These are phyloP conservation scores for Tylopilus rubrobrunneus DNA, from an alignment of 768 basidiomycete genomes.

Conservation along the genomic window DNA sequence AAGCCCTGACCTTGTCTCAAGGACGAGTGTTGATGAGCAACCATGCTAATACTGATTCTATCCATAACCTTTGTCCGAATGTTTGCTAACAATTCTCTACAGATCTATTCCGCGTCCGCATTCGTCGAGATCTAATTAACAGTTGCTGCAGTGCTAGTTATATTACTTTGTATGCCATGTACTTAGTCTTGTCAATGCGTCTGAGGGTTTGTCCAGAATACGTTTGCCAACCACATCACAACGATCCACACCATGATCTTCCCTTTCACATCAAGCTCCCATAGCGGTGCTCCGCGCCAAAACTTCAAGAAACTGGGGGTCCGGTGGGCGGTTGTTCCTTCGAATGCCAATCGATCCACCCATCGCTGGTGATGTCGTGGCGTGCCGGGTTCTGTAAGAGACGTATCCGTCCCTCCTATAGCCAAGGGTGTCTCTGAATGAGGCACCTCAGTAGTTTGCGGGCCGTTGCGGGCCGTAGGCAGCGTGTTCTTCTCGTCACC, in stretches of 20 bases:
- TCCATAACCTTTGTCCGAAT: not conserved
- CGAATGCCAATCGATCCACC: conserved; percentile 46
- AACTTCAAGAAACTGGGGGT: conserved; percentile 24
- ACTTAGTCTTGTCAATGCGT: not conserved
- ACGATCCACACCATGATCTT: conserved; percentile 39
- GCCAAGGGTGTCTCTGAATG: conserved; percentile 12
- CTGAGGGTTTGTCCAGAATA: conserved; percentile 46
- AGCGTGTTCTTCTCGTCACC: conserved; percentile 28
- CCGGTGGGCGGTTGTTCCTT: conserved; percentile 23
- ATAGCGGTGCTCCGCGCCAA: conserved; percentile 31
- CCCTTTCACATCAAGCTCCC: conserved; percentile 39
- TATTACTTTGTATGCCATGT: conserved; percentile 1
- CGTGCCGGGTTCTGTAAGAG: conserved; percentile 34
- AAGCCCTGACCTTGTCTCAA: conserved; percentile 81
- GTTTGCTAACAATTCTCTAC: conserved; percentile 17
- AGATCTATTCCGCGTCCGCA: conserved; percentile 3
- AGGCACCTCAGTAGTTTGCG: not conserved
- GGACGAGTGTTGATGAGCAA: conserved; percentile 70
- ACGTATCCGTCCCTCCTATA: not conserved
- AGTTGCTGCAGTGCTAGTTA: not conserved
- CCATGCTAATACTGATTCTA: conserved; percentile 85
- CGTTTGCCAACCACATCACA: conserved; percentile 63
- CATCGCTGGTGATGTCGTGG: conserved; percentile 38
- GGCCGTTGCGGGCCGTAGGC: conserved; percentile 14
- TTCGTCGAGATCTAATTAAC: not conserved